Evolutionary conservation across 176 grass and related monocot species (phyloP), one percentile per base, ranked within the genome.

Genomic region (Musa beccarii): DNA sequence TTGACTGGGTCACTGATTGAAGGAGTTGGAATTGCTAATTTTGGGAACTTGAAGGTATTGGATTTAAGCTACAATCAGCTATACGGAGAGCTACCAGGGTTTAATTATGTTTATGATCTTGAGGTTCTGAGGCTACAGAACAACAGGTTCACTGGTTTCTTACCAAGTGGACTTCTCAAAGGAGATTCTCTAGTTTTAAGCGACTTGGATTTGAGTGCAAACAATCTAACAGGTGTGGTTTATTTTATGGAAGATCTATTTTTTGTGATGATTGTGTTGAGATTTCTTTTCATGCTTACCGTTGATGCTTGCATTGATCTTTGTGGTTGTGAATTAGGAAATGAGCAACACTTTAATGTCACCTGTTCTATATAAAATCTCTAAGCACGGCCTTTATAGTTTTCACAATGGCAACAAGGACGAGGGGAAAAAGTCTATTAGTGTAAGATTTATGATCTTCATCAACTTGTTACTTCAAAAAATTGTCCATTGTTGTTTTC

Each of bases 181-280:
- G 90, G 92, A 34, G 88, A 88, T 61, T 97, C 94, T 76, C 83
- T 97, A 81, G 88, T 93, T 51, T 82, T 97, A 66, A 79, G 79
- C 63, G 90, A 97, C 77, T 85, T 97, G 72, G 94, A 97, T 65
- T 80, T 93, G 23, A 97, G 94, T 82, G 84, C 85, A 81, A 97
- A 97, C 78, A 86, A 91, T 77, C 88, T 97, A 66, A 82, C 82
- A 87, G 94, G 94, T 97, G 77, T 56, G 77, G 0, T 43, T 43
- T 51, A 13, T 43, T 11, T 8, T 83, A 62, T 63, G 23, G 19
- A 17, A 50, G 19, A n/a, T 51, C 10, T 59, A 64, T 26, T 23
- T 62, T 62, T 68, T 49, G 19, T 53, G 21, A 43, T 43, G 34
- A 6, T 43, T 43, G 34, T 43, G 34, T 43, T 6, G 3, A 43